Percentiles rank a stretch among this genome's conserved stretches.
Conservation (phyloP, 768 basidiomycete genomes). For the Tylopilus cervinicoccineus region DNA sequence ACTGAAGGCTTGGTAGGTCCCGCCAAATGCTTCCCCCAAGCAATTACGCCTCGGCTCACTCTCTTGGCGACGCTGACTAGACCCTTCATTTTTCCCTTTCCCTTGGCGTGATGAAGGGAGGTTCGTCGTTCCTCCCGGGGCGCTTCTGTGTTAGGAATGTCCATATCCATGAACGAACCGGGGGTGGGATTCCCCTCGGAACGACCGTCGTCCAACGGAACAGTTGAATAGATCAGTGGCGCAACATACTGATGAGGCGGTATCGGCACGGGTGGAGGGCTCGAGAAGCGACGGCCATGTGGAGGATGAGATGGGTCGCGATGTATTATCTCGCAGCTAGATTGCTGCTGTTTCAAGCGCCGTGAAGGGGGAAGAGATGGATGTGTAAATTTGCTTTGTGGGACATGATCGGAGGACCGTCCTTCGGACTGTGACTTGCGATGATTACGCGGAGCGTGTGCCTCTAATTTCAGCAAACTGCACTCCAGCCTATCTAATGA, state of each 20-base stretch:
- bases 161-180: slow-evolving; percentile 34
- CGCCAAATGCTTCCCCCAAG: slow-evolving; percentile 29
- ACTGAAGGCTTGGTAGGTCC: slow-evolving; percentile 8
- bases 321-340: slow-evolving; percentile 1
- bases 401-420: not conserved
- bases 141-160: slow-evolving; percentile 15
- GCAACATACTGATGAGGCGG: not conserved
- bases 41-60: slow-evolving; percentile 26
- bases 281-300: slow-evolving; percentile 5
- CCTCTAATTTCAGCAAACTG: slow-evolving; percentile 32
- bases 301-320: not conserved
- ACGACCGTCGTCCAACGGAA: not conserved
- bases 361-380: slow-evolving; percentile 21
- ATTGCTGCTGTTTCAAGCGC: slow-evolving; percentile 13
- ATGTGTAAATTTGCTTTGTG: slow-evolving; percentile 7
- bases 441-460: slow-evolving; percentile 25
- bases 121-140: slow-evolving; percentile 6
- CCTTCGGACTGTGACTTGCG: slow-evolving; percentile 20
- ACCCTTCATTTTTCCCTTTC: slow-evolving; percentile 18
- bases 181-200: slow-evolving; percentile 6
- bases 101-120: slow-evolving; percentile 10
- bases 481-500: slow-evolving; percentile 31
- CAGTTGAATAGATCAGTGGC: not conserved
- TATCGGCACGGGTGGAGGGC: slow-evolving; percentile 4
- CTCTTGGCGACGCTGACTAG: slow-evolving; percentile 22